phyloP scores from a whole-genome alignment of 1,139 yeast species.

The Spathaspora sp. region DNA sequence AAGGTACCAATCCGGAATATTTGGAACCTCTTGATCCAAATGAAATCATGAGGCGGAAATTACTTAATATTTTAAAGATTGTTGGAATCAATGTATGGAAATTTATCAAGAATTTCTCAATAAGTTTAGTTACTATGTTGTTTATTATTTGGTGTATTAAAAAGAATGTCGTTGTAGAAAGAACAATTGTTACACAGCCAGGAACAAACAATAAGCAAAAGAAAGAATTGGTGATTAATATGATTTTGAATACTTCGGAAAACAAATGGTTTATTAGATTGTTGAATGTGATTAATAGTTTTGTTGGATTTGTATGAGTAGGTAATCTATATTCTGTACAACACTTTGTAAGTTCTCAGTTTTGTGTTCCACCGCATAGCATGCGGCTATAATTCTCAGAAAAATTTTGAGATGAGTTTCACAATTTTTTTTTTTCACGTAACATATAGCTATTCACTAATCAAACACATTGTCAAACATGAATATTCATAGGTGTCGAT shows the following conservation, averaged over 20 bases:
- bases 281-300: slow-evolving; percentile 37
- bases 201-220: slow-evolving; percentile 20
- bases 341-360: too few relatives aligned
- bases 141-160: slow-evolving; percentile 47
- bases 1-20: slow-evolving; percentile 15
- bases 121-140: slow-evolving; percentile 38
- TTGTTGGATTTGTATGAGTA: slow-evolving; percentile 42
- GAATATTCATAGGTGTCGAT: slow-evolving; percentile 90
- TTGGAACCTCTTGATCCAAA: slow-evolving; percentile 20
- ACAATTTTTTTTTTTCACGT: not conserved
- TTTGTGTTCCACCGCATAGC: not conserved
- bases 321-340: too few relatives aligned
- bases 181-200: slow-evolving; percentile 40
- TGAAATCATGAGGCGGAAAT: slow-evolving; percentile 24
- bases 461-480: slow-evolving; percentile 24
- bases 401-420: slow-evolving; percentile 8
- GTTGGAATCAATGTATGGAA: slow-evolving; percentile 30
- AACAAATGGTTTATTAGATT: slow-evolving; percentile 49
- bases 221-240: slow-evolving; percentile 45
- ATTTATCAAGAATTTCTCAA: slow-evolving; percentile 36
- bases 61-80: slow-evolving; percentile 24
- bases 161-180: slow-evolving; percentile 40
- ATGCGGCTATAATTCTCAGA: not conserved
- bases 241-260: slow-evolving; percentile 45
- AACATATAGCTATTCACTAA: too few relatives aligned